phyloP scores from a whole-genome alignment of 768 basidiomycete species.

The Tricholoma sp. region DNA sequence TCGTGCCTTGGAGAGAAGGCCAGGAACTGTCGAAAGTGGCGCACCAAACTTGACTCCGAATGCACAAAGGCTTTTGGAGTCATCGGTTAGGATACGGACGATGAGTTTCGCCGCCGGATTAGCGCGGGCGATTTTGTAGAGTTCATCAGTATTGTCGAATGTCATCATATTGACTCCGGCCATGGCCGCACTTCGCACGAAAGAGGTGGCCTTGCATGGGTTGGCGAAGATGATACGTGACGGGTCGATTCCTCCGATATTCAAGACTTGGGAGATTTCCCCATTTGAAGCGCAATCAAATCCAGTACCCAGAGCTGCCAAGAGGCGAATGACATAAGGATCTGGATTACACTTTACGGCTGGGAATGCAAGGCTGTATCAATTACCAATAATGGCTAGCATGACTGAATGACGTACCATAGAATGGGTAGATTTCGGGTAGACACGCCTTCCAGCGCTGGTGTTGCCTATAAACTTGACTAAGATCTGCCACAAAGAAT shows the following conservation, averaged over 20 bases:
- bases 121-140: conserved; percentile 82
- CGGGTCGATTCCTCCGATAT: conserved; percentile 68
- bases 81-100: conserved; percentile 95
- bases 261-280: conserved; percentile 81
- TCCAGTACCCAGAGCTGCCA: conserved; percentile 85
- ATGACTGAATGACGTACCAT: conserved; percentile 54
- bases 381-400: conserved; percentile 1
- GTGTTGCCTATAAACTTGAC: conserved; percentile 81
- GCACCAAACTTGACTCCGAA: conserved; percentile 98
- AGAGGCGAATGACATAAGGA: conserved; percentile 85
- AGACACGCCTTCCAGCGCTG: conserved; percentile 74
- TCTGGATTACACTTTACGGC: conserved; percentile 99
- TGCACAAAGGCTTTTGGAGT: conserved; percentile 89
- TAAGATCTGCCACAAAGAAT: conserved; percentile 94
- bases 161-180: conserved; percentile 90
- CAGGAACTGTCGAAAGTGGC: conserved; percentile 72
- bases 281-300: conserved; percentile 98
- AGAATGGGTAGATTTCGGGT: conserved; percentile 88
- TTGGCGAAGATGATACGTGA: conserved; percentile 94
- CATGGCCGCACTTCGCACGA: conserved; percentile 80
- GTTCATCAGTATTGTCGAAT: conserved; percentile 96
- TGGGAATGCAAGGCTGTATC: conserved; percentile 26
- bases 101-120: conserved; percentile 84
- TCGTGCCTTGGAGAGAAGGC: conserved; percentile 71
- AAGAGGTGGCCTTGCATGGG: conserved; percentile 95